Conservation (phyloP, 345 rosid genomes). For the Moricandia moricandioides region DNA sequence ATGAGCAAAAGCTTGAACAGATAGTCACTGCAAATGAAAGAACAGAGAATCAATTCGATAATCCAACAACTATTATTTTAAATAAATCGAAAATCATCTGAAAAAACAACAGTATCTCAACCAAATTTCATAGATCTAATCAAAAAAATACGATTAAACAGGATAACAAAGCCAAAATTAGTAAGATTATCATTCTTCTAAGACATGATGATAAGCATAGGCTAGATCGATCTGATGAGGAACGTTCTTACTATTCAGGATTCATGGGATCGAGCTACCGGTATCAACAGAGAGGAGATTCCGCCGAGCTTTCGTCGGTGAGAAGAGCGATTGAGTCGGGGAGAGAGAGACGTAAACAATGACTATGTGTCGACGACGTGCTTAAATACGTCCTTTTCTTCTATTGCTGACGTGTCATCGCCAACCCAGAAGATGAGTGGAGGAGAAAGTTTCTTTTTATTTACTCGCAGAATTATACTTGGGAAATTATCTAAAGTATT, state of each 20-base stretch:
- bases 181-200: not conserved
- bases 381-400: conserved; percentile 24
- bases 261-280: conserved; percentile 51
- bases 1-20: conserved; percentile 45
- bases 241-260: conserved; percentile 78
- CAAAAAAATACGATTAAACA: not conserved
- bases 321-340: conserved; percentile 17
- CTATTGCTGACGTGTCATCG: conserved; percentile 27
- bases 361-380: conserved; percentile 31
- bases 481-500: too few relatives aligned
- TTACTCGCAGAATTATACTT: too few relatives aligned
- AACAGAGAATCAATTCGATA: not conserved
- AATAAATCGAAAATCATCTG: not conserved
- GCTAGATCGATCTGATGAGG: conserved; percentile 8
- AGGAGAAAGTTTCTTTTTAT: conserved; percentile 17
- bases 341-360: conserved; percentile 13
- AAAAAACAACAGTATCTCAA: conserved; percentile 16
- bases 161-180: not conserved
- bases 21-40: conserved; percentile 35
- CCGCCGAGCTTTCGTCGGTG: conserved; percentile 40
- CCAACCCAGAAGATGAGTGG: conserved; percentile 33
- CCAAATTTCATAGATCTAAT: conserved; percentile 22
- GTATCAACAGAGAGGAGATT: not conserved
- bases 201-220: not conserved
- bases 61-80: not conserved